These are phyloP conservation scores for Pachysolen tannophilus DNA, from an alignment of 805 yeast species.

Conservation along the genomic window DNA sequence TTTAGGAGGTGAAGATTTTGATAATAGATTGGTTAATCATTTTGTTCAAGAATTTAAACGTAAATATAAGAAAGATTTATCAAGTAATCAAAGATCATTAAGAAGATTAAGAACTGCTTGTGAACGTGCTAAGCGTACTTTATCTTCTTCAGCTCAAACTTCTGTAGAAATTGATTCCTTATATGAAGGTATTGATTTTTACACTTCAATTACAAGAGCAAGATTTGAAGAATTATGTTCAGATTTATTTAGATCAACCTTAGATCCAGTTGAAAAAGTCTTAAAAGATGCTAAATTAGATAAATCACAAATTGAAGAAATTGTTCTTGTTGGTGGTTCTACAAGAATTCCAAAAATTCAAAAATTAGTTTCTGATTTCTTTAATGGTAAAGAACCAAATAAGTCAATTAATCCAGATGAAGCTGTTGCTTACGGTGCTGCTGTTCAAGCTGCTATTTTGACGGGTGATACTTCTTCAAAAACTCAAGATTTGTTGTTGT, in stretches of 20 bases:
- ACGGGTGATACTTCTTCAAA: constrained; percentile 94
- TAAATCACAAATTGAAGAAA: constrained; percentile 76
- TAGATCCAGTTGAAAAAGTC: constrained; percentile 94
- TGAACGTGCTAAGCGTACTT: constrained; percentile 98
- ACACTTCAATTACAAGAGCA: constrained; percentile 94
- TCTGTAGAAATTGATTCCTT: constrained; percentile 92
- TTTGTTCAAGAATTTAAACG: constrained; percentile 95
- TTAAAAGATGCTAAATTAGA: constrained; percentile 75
- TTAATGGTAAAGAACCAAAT: constrained; percentile 96
- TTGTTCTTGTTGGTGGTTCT: constrained; percentile 94
- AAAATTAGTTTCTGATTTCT: constrained; percentile 91
- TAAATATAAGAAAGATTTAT: constrained; percentile 92
- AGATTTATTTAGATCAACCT: constrained; percentile 86
- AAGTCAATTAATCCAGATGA: constrained; percentile 97
- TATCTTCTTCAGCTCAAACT: constrained; percentile 93
- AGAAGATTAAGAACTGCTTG: constrained; percentile 98
- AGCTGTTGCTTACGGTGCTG: constrained; percentile 99
- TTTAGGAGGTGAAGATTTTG: constrained; percentile 83
- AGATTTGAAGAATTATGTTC: constrained; percentile 96
- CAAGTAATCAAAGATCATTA: constrained; percentile 91
- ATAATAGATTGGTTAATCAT: constrained; percentile 75
- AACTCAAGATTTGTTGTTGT: constrained; percentile 89
- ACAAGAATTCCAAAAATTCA: constrained; percentile 97
- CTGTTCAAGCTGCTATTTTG: constrained; percentile 95
- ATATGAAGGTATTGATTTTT: constrained; percentile 93